These are phyloP conservation scores for Rosellinia necatrix DNA, from an alignment of 2,329 filamentous ascomycete species.

Conservation along the genomic window DNA sequence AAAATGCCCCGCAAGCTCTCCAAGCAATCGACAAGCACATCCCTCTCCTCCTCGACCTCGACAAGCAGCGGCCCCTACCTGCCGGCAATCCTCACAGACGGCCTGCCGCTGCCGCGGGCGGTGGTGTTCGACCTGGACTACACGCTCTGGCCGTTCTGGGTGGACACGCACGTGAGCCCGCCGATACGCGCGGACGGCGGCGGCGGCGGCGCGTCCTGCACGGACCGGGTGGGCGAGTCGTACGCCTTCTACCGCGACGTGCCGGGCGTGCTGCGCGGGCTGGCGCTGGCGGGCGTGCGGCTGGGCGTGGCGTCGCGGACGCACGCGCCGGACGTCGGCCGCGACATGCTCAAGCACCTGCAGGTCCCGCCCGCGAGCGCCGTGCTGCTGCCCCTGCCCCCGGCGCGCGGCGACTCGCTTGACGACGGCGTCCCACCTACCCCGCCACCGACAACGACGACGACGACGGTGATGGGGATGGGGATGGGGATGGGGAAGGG, in stretches of 20 bases:
- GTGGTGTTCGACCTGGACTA: conserved; percentile 97
- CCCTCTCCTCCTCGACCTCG: conserved; percentile 25
- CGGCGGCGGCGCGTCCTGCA: conserved; percentile 47
- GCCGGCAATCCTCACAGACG: conserved; percentile 53
- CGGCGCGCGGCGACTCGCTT: too few relatives aligned
- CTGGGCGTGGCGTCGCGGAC: conserved; percentile 83
- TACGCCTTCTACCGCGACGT: conserved; percentile 75
- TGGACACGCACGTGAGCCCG: conserved; percentile 85
- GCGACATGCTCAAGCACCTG: conserved; percentile 78
- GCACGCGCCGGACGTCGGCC: conserved; percentile 75
- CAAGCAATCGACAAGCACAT: conserved; percentile 38
- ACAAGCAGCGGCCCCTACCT: conserved; percentile 33
- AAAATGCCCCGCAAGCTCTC: conserved; percentile 35
- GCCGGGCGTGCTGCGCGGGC: conserved; percentile 67
- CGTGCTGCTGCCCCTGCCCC: conserved; percentile 16
- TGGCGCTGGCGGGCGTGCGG: conserved; percentile 51
- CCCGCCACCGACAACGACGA: conserved; percentile 5
- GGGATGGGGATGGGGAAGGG: conserved; percentile 7
- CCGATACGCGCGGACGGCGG: conserved; percentile 66
- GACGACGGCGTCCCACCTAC: too few relatives aligned
- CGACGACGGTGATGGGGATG: conserved; percentile 9
- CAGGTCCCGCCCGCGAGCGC: conserved; percentile 53
- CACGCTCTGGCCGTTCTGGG: conserved; percentile 99
- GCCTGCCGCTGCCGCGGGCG: conserved; percentile 76
- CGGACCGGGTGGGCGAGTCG: conserved; percentile 65